Conservation (phyloP, 2,329 filamentous ascomycete species). For the Bipolaris bicolor region DNA sequence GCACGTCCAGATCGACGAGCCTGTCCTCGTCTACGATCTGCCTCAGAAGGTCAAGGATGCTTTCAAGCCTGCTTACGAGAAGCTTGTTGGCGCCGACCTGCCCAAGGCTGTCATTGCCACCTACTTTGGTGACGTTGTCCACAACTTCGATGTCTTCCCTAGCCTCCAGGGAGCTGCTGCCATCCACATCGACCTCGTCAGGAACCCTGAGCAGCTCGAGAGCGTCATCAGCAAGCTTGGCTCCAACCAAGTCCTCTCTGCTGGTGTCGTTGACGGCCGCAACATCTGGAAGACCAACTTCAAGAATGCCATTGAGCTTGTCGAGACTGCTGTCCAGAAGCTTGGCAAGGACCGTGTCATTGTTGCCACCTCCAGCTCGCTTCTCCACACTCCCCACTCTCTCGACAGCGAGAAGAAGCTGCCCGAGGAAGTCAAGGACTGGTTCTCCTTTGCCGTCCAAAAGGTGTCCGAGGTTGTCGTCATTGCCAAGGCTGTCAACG, state of each 20-base stretch:
- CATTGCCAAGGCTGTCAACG: conserved; percentile 96
- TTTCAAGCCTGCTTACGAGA: conserved; percentile 97
- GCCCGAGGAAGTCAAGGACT: conserved; percentile 88
- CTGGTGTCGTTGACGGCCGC: conserved; percentile 95
- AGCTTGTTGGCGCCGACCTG: conserved; percentile 78
- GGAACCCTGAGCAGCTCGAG: conserved; percentile 96
- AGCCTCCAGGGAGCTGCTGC: conserved; percentile 75
- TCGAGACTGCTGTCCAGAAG: conserved; percentile 91
- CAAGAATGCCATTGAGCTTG: conserved; percentile 88
- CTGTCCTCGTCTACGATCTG: conserved; percentile 93
- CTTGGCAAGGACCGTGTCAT: conserved; percentile 97
- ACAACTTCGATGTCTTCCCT: conserved; percentile 93
- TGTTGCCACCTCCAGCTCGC: conserved; percentile 94
- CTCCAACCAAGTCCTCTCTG: conserved; percentile 87
- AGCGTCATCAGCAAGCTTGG: conserved; percentile 82
- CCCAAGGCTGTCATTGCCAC: conserved; percentile 91
- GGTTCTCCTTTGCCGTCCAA: conserved; percentile 98
- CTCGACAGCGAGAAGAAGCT: conserved; percentile 99
- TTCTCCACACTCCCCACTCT: conserved; percentile 98
- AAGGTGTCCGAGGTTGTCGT: conserved; percentile 89
- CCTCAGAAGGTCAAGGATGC: conserved; percentile 88
- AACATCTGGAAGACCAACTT: conserved; percentile 99
- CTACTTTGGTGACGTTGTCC: conserved; percentile 99
- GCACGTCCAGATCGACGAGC: conserved; percentile 98
- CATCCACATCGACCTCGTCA: conserved; percentile 94